Base-by-base conservation (phyloP, 106 monocot genomes). In the Hemerocallis citrina region DNA sequence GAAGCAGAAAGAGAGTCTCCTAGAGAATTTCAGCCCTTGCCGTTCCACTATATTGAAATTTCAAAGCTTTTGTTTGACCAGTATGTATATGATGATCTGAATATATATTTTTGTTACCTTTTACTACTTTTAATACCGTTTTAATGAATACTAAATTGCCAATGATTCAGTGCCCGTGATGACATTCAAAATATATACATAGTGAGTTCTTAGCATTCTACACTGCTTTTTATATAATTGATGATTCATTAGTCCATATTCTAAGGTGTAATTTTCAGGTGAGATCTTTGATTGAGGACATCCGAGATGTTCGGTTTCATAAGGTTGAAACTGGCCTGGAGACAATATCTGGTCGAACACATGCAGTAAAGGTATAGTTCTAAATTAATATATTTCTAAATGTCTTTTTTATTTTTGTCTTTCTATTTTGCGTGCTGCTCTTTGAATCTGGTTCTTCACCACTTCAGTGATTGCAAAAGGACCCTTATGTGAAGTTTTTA, bases 11-110 rank as follows among this genome's bases (percentile, higher is more conserved):
- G 95, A 30, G 90, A 96, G 41, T 90, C 90, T 27, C 95, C 95
- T 40, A 75, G 89, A 69, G 95, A 90, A 68, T 95, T 95, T 64
- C 95, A 95, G 61, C 86, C 86, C 29, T 38, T 96, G 69, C 95
- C 95, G 11, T 96, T 96, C 50, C 95, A 96, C 66, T 96, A 96
- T 77, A 66, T 96, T 58, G 95, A 96, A 70, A 81, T 96, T 35
- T 96, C 95, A 64, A 80, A 72, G 44, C 81, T 96, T 87, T 63
- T 96, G 60, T 79, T 96, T 73, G 81, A 96, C 19, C 75, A 90
- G 90, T 96, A 87, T 72, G 83, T 55, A 19, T 23, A 48, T 20
- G 4, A 12, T 59, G 40, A 59, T 27, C 40, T 38, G 22, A 34
- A 19, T 49, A 38, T 21, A 2, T 40, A 23, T 7, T 39, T n/a